Base-by-base conservation (phyloP, 495 filamentous ascomycete species). In the Annulohypoxylon maeteangense region DNA sequence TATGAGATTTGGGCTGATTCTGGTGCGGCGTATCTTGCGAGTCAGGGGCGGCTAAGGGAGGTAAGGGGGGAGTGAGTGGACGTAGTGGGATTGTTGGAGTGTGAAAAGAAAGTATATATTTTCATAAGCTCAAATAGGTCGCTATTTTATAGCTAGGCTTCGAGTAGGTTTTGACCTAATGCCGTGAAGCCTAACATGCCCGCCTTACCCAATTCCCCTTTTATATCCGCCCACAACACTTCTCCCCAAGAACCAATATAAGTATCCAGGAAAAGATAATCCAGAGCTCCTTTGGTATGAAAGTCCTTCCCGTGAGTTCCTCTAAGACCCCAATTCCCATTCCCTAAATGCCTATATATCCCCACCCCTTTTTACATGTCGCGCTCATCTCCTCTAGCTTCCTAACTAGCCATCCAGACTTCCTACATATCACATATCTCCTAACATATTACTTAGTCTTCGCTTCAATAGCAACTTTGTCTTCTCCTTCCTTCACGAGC, bases 1-100 rank as follows among this genome's bases (percentile, higher is more conserved):
- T 91, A 88, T 78, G 80, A 84, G 65, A 80, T 90, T 36, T 91
- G 89, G 89, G 89, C 87, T 27, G 89, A 91, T 81, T 86, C 87
- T 2, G 89, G 88, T 10, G 88, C 88, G 27, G 87, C 86, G 20
- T 89, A 87, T 81, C 77, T 90, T 62, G 88, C 88, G 18, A 78
- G 81, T 40, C 62, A 71, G 34, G 88, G 87, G 1, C 50, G 16
- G 10, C 25, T 71, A 16, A 38, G 44, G 55, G 60, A 75, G 66
- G 78, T 88, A 62, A 64, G n/a, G n/a, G n/a, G n/a, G n/a, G n/a
- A n/a, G n/a, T n/a, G n/a, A n/a, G n/a, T n/a, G n/a, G n/a, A n/a
- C n/a, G n/a, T n/a, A n/a, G n/a, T n/a, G n/a, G n/a, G n/a, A n/a
- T n/a, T n/a, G n/a, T n/a, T n/a, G n/a, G n/a, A n/a, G n/a, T n/a